Conservation (phyloP, 2,329 filamentous ascomycete species). For the Karstenula rhodostoma region DNA sequence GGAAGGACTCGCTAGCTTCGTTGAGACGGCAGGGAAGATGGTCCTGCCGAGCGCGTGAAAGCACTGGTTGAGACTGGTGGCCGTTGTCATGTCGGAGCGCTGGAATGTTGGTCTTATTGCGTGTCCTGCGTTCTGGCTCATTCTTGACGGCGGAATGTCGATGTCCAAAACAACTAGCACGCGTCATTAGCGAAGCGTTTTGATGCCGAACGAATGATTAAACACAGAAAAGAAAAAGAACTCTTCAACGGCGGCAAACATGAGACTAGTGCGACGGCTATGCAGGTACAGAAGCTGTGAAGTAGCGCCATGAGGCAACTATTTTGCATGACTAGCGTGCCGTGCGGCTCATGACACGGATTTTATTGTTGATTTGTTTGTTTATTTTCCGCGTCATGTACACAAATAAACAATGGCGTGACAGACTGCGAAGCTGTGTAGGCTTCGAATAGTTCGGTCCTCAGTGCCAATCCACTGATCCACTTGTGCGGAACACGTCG, state of each 20-base stretch:
- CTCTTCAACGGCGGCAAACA: not conserved
- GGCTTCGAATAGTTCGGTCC: not conserved
- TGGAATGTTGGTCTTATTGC: conserved; percentile 8
- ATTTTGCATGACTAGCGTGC: not conserved
- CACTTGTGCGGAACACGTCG: no score
- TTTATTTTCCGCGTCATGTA: not conserved
- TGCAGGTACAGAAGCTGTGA: not conserved
- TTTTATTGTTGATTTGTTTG: not conserved
- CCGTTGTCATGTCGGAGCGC: not conserved
- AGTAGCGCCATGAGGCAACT: not conserved
- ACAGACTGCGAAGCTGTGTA: not conserved
- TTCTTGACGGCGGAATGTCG: conserved; percentile 5
- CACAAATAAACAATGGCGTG: not conserved
- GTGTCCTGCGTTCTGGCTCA: not conserved
- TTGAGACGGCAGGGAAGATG: not conserved
- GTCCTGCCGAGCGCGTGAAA: not conserved
- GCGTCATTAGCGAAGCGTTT: not conserved
- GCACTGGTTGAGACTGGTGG: not conserved
- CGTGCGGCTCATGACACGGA: not conserved
- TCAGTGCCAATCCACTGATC: no score
- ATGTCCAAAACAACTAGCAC: not conserved
- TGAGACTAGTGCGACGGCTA: not conserved
- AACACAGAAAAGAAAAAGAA: not conserved
- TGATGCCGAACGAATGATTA: not conserved
- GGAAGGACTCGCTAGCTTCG: not conserved